Percentiles rank a stretch among this genome's conserved stretches.
Evolutionary conservation across 345 rosid genomes (phyloP).

Genomic region (Schrenkiella parvula): DNA sequence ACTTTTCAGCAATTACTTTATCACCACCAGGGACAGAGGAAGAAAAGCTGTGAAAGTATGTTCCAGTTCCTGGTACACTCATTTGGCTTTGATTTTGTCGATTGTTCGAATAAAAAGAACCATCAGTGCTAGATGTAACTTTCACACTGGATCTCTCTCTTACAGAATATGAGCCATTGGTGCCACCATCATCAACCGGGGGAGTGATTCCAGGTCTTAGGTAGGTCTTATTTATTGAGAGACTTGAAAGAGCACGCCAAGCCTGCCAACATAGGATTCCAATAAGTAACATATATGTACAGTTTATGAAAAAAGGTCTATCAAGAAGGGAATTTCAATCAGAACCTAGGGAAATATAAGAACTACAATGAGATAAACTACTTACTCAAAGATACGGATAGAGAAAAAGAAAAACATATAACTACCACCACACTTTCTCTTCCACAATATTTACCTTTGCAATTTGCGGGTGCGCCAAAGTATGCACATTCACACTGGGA

Average conservation of each 20-base stretch:
- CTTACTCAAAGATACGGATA: neutral
- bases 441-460: slow-evolving; percentile 54
- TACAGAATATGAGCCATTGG: slow-evolving; percentile 30
- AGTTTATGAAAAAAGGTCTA: neutral
- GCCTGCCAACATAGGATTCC: slow-evolving; percentile 51
- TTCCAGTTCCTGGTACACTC: slow-evolving; percentile 30
- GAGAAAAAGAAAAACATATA: neutral
- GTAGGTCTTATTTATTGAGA: slow-evolving; percentile 51
- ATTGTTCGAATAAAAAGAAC: slow-evolving; percentile 25
- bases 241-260: slow-evolving; percentile 77
- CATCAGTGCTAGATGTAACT: slow-evolving; percentile 31
- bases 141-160: slow-evolving; percentile 37
- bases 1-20: slow-evolving; percentile 33
- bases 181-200: slow-evolving; percentile 37
- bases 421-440: neutral
- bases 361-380: neutral
- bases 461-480: slow-evolving; percentile 43
- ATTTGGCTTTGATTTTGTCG: slow-evolving; percentile 33
- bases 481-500: slow-evolving; percentile 47
- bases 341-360: neutral
- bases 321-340: neutral
- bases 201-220: slow-evolving; percentile 68
- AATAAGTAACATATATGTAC: slow-evolving; percentile 4
- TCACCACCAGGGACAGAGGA: slow-evolving; percentile 23
- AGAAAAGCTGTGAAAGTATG: slow-evolving; percentile 30